Evolutionary conservation across 139 green algal genomes (phyloP).

Genomic region (Penium margaritaceum): DNA sequence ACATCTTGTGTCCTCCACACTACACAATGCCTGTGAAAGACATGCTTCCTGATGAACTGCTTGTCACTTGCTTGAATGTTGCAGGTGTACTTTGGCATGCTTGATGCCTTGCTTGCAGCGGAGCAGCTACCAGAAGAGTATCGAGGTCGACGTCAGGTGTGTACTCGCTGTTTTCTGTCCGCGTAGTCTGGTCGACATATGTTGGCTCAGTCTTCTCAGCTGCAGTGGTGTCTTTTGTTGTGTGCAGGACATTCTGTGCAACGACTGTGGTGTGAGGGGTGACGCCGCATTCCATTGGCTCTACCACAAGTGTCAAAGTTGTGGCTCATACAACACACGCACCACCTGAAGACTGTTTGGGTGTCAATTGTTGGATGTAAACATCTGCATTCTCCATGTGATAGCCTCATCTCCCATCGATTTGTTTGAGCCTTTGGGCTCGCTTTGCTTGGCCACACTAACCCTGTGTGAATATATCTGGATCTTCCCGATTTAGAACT

Average conservation of each 20-base stretch:
- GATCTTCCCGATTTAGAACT: too few relatives aligned
- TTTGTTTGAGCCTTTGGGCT: too few relatives aligned
- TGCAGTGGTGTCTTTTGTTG: not conserved
- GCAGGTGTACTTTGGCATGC: conserved; percentile 84
- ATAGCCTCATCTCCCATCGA: too few relatives aligned
- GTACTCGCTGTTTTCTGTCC: not conserved
- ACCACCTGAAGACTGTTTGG: too few relatives aligned
- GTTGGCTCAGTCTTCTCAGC: not conserved
- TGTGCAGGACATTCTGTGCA: conserved; percentile 77
- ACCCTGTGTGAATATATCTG: too few relatives aligned
- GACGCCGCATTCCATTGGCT: conserved; percentile 84
- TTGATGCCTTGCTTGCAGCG: conserved; percentile 76
- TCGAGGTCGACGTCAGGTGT: conserved; percentile 13
- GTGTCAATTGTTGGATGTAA: too few relatives aligned
- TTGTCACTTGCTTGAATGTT: not conserved
- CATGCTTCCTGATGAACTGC: not conserved
- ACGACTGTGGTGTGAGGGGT: conserved; percentile 73
- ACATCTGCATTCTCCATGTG: too few relatives aligned
- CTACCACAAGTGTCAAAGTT: conserved; percentile 83
- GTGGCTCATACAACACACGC: conserved; percentile 85
- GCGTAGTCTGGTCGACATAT: not conserved
- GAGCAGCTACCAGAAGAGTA: conserved; percentile 54
- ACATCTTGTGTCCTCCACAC: not conserved
- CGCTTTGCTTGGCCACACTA: too few relatives aligned
- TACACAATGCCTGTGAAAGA: not conserved